Base-by-base conservation (phyloP, 108 stramenopile genomes). In the Fragilaria crotonensis region DNA sequence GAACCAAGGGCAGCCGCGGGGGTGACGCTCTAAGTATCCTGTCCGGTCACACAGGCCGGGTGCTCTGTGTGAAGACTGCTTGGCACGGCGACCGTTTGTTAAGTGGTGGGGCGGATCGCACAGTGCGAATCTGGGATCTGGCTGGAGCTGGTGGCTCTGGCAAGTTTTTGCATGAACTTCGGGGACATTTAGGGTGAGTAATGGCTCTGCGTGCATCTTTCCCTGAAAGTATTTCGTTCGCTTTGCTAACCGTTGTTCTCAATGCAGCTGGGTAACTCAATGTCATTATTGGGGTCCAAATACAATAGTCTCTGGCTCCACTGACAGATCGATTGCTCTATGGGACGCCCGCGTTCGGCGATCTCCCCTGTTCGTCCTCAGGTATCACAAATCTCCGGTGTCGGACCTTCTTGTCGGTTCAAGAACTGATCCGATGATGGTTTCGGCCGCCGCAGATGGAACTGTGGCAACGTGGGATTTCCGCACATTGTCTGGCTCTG, bases 81-180 rank as follows among this genome's bases (percentile, higher is more conserved):
- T 93, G 90, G 90, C 90, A 93, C 60, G 90, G 87, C 7, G 90
- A 93, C 57, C 77, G 85, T 30, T 58, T 87, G 29, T 54, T 93
- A 2, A 85, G 83, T 54, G 87, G 90, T 32, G 90, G 87, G 25
- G 81, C 85, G 5, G 90, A 93, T 68, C 79, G 78, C 26, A 85
- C 85, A 0, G 62, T 85, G 5, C 72, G 87, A 45, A 63, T 93
- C 5, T 93, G 90, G 90, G 90, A 93, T 64, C 57, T 89, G 4
- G 59, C 68, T 1, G 78, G 77, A 17, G 67, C 63, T 52, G 72
- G 76, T 1, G 64, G 64, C 2, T 20, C 30, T 23, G 64, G 62
- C 25, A 83, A 79, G 53, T 86, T 81, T 25, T 41, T 89, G 0
- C 62, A 80, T 25, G 70, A 73, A 14, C 44, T 93, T 22, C 68